phyloP scores from a whole-genome alignment of 768 basidiomycete species.

The Russula emetica region DNA sequence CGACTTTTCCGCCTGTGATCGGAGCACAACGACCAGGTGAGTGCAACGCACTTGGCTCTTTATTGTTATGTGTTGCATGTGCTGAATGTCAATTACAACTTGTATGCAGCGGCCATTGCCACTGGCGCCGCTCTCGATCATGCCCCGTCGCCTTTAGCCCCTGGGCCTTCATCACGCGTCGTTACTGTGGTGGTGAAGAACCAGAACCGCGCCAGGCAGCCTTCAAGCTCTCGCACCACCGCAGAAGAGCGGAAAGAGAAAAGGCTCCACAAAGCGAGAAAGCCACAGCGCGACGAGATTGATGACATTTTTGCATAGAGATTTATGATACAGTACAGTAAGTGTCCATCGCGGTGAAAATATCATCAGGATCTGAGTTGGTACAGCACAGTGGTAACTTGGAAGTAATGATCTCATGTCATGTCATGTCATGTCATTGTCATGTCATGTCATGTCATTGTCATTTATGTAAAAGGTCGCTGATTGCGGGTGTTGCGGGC shows the following conservation, averaged over 20 bases:
- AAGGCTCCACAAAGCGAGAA: conserved; percentile 4
- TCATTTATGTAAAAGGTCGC: too few relatives aligned
- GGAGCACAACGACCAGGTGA: conserved; percentile 4
- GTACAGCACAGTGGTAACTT: too few relatives aligned
- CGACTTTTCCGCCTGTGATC: neutral
- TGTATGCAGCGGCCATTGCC: neutral
- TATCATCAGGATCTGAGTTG: too few relatives aligned
- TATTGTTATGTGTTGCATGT: too few relatives aligned
- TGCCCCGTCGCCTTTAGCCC: neutral
- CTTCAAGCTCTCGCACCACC: neutral
- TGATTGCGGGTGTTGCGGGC: too few relatives aligned
- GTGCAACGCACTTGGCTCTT: neutral
- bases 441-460: too few relatives aligned
- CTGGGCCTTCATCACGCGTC: neutral
- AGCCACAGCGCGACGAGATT: conserved; percentile 21
- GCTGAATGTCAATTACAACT: neutral
- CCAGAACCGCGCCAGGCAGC: neutral
- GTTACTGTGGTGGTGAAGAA: conserved; percentile 20
- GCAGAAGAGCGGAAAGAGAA: conserved; percentile 7
- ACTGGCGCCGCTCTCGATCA: neutral
- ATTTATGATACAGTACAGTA: neutral
- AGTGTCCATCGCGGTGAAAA: too few relatives aligned
- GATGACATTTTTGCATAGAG: conserved; percentile 27
- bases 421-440: too few relatives aligned
- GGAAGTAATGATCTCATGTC: too few relatives aligned